These are phyloP conservation scores for Penicillium soppii DNA, from an alignment of 495 filamentous ascomycete species.

Conservation along the genomic window DNA sequence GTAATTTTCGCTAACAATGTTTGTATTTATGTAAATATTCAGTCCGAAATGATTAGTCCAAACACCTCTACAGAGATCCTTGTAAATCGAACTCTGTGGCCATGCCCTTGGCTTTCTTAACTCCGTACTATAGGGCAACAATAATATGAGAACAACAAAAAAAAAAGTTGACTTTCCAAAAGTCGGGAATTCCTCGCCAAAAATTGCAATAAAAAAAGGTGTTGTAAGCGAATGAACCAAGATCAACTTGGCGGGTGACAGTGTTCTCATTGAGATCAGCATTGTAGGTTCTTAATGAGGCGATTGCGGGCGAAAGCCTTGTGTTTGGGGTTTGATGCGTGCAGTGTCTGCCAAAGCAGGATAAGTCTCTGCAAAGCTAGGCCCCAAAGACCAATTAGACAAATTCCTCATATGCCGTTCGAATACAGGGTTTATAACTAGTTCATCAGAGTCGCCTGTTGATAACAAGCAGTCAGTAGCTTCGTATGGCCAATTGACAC, in stretches of 20 bases:
- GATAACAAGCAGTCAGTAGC: constrained; percentile 58
- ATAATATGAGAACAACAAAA: neutral
- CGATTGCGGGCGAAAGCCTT: neutral
- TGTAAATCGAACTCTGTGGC: neutral
- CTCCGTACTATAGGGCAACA: neutral
- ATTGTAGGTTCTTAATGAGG: neutral
- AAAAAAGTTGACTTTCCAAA: neutral
- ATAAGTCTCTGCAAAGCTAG: constrained; percentile 61
- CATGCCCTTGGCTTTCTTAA: neutral
- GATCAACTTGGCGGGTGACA: constrained; percentile 2
- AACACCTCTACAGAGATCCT: neutral
- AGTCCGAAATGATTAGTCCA: neutral
- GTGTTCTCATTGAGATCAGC: neutral
- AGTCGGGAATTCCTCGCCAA: neutral
- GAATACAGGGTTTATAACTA: constrained; percentile 77
- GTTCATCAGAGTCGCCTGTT: constrained; percentile 54
- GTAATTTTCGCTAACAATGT: neutral
- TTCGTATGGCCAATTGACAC: constrained; percentile 77
- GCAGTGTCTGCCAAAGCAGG: constrained; percentile 58
- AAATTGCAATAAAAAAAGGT: neutral
- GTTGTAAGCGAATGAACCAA: constrained; percentile 1
- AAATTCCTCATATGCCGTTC: constrained; percentile 67
- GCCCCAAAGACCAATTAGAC: constrained; percentile 76
- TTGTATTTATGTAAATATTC: neutral
- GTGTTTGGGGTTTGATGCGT: constrained; percentile 32